Conservation (phyloP, 768 basidiomycete species). For the Russula virescens region DNA sequence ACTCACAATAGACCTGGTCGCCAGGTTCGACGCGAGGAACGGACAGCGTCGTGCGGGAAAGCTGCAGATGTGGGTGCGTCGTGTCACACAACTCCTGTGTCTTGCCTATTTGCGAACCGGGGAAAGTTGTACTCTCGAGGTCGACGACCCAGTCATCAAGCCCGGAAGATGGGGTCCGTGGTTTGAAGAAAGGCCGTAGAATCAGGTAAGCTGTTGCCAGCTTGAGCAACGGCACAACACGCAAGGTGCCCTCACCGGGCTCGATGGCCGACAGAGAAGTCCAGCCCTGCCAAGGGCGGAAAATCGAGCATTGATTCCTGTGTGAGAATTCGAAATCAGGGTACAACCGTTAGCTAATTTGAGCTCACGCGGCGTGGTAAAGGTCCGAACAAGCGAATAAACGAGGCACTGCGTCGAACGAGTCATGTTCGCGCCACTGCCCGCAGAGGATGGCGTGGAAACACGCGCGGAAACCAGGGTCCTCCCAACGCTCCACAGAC, state of each 20-base stretch:
- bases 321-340: not conserved
- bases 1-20: constrained; percentile 63
- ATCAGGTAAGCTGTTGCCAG: constrained; percentile 69
- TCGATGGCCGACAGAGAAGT: constrained; percentile 37
- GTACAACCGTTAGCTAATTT: not conserved
- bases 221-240: constrained; percentile 59
- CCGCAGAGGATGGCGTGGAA: constrained; percentile 58
- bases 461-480: constrained; percentile 49
- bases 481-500: constrained; percentile 71
- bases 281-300: constrained; percentile 71
- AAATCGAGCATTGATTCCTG: constrained; percentile 27
- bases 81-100: constrained; percentile 46
- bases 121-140: constrained; percentile 27
- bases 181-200: constrained; percentile 70
- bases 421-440: constrained; percentile 59
- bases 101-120: constrained; percentile 24
- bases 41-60: constrained; percentile 61
- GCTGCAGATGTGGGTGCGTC: constrained; percentile 61
- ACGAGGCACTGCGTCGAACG: constrained; percentile 56
- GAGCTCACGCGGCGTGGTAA: constrained; percentile 21
- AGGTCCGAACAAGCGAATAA: constrained; percentile 42
- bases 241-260: constrained; percentile 63
- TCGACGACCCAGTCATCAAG: constrained; percentile 34
- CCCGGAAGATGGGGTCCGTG: constrained; percentile 32
- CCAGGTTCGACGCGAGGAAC: constrained; percentile 68